Base-by-base conservation (phyloP, 192 early-diverging fungal genomes). In the Coemansia sp. region DNA sequence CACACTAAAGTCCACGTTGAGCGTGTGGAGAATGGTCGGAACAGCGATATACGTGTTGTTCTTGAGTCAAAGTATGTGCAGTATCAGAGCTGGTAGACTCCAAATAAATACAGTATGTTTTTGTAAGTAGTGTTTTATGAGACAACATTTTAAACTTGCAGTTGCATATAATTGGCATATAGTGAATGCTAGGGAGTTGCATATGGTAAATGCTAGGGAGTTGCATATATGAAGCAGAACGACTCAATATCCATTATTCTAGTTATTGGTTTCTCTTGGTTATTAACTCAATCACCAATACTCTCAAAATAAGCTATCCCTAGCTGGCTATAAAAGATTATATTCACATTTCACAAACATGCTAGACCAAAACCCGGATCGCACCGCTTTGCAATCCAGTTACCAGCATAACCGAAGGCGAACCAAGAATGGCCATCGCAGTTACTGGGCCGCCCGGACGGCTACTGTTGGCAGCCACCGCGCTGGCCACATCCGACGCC, bases 81-180 rank as follows among this genome's bases (percentile, higher is more conserved):
- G 15, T 79, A 65, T 56, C 70, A 73, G 38, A 79, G 76, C 64
- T 79, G 76, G 76, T 79, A 29, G 53, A 14, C 9, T 37, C 12
- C 8, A 11, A n/a, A 38, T 19, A 21, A 19, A 49, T 49, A 49
- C 6, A 17, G 21, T 21, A 15, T 15, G 5, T 5, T 5, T n/a
- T 12, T 47, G 43, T 15, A n/a, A 1, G 43, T 21, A 21, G 14
- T 47, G 43, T 2, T 9, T 35, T 35, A 8, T 7, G 32, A 35
- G 32, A 35, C 32, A 35, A 35, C 32, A 8, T 35, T 35, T 35
- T 35, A 35, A 35, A 35, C 6, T 35, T 35, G 32, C 32, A 35
- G 29, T 1, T 8, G 32, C 32, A 35, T 35, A 35, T 35, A 8
- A 8, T 35, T 35, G 32, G 32, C 32, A 35, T 35, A 35, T 35